A percentile compares a stretch with the other conserved stretches of the same genome.
These are phyloP conservation scores for Clavariopsis aquatica DNA, from an alignment of 495 filamentous ascomycete genomes.

Conservation along the genomic window DNA sequence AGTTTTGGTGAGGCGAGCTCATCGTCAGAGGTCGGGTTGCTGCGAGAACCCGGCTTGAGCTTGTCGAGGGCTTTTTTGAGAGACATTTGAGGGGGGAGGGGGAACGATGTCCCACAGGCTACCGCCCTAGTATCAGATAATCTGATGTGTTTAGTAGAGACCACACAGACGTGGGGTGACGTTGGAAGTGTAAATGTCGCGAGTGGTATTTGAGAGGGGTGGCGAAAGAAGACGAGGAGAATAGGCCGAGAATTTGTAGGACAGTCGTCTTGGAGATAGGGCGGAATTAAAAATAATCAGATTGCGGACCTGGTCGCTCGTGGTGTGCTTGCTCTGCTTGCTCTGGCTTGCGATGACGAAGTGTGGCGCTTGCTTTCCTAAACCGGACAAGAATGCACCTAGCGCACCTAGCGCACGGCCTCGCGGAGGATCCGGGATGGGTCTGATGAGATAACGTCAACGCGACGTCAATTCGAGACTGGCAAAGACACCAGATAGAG, in stretches of 20 bases:
- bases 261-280: not conserved
- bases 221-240: not conserved
- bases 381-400: not conserved
- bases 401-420: too few species aligned
- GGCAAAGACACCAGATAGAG: not conserved
- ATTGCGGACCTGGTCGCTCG: not conserved
- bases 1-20: constrained; percentile 29
- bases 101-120: not conserved
- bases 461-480: not conserved
- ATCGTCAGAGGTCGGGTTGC: constrained; percentile 37
- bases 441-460: constrained; percentile 8
- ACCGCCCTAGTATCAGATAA: not conserved
- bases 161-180: not conserved
- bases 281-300: not conserved
- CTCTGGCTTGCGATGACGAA: not conserved
- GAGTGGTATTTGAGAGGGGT: not conserved
- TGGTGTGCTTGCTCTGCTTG: not conserved
- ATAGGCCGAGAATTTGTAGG: not conserved
- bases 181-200: not conserved
- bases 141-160: too few species aligned
- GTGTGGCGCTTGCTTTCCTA: constrained; percentile 19
- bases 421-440: not conserved
- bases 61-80: constrained; percentile 45
- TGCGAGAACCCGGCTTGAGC: constrained; percentile 40
- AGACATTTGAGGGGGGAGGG: constrained; percentile 44